Conservation (phyloP, 805 yeast species). For the Blastobotrys robertii region DNA sequence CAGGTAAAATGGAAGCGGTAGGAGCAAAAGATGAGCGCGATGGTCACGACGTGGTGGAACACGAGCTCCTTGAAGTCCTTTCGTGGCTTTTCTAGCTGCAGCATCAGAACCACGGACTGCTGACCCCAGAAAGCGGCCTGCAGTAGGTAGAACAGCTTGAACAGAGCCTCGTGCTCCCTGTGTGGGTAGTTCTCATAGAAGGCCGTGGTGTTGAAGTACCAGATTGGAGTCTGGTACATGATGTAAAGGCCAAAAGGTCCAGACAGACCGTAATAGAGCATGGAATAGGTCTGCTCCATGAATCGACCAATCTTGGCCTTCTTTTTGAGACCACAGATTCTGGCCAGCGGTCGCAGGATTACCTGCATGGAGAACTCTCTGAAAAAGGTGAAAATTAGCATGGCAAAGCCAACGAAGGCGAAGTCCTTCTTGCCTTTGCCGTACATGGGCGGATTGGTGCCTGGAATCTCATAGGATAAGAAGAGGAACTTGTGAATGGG, state of each 20-base stretch:
- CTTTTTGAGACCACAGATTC: constrained; percentile 37
- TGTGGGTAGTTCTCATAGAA: constrained; percentile 83
- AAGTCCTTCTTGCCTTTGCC: constrained; percentile 86
- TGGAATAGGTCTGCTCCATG: constrained; percentile 85
- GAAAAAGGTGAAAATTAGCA: constrained; percentile 78
- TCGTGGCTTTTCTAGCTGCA: constrained; percentile 90
- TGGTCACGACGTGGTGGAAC: constrained; percentile 87
- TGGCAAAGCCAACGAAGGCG: constrained; percentile 66
- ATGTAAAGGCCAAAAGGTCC: constrained; percentile 87
- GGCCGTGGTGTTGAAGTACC: constrained; percentile 81
- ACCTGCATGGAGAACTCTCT: constrained; percentile 89
- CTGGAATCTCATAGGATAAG: constrained; percentile 55
- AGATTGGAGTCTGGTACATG: constrained; percentile 73
- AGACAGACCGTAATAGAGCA: constrained; percentile 66
- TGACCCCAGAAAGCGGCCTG: constrained; percentile 99
- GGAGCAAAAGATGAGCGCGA: constrained; percentile 74
- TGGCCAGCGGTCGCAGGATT: constrained; percentile 64
- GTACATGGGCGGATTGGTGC: constrained; percentile 39
- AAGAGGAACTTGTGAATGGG: constrained; percentile 53
- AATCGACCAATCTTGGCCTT: constrained; percentile 63
- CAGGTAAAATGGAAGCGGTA: constrained; percentile 93
- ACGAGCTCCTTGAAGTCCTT: constrained; percentile 87
- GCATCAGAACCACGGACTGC: constrained; percentile 71
- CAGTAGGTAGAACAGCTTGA: constrained; percentile 74
- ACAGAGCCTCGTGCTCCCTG: constrained; percentile 51